Evolutionary conservation across 768 basidiomycete genomes (phyloP), one percentile per base, ranked within the genome.

Genomic region (Galerina marginata): DNA sequence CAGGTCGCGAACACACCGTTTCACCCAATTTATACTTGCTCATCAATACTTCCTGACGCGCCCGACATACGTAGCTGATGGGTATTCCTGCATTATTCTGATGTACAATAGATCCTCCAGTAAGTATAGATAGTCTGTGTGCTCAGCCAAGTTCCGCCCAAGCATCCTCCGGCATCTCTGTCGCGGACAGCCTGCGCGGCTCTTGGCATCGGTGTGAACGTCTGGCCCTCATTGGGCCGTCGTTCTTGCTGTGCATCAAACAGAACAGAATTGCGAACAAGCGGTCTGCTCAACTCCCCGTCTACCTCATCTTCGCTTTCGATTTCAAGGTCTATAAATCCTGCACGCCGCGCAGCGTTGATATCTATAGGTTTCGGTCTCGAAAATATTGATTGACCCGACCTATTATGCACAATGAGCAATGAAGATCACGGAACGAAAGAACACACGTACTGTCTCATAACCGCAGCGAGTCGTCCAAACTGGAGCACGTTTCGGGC

Each of bases 401-500:
- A 94, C 75, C 92, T 94, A 53, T 39, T 26, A 14, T 38, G 14
- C 4, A 12, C 25, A 33, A 54, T 29, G 43, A 60, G 50, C 44
- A 50, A 37, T 54, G 42, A 51, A 46, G 5, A n/a, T 47, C 42
- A 63, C 23, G 60, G 56, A 45, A 59, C 26, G 59, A 66, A 15
- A 59, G 56, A 11, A 23, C 26, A 14, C 59, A 78, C 93, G 65
- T 71, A 96, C 95, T 95, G 93, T 75, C 96, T 84, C 86, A 98
- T 91, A 51, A 99, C 94, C 20, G 93, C 84, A 15, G 95, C 96
- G 15, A 99, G 81, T 25, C 96, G 86, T 29, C 91, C 89, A 70
- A 98, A 98, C 66, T 96, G 94, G 56, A 99, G 84, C 57, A 95
- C 86, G 71, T 98, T 99, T 43, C 96, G 86, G 16, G 92, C 93